Evolutionary conservation across 2,329 filamentous ascomycete species (phyloP), one percentile per base, ranked within the genome.

Genomic region (Biscogniauxia marginata): DNA sequence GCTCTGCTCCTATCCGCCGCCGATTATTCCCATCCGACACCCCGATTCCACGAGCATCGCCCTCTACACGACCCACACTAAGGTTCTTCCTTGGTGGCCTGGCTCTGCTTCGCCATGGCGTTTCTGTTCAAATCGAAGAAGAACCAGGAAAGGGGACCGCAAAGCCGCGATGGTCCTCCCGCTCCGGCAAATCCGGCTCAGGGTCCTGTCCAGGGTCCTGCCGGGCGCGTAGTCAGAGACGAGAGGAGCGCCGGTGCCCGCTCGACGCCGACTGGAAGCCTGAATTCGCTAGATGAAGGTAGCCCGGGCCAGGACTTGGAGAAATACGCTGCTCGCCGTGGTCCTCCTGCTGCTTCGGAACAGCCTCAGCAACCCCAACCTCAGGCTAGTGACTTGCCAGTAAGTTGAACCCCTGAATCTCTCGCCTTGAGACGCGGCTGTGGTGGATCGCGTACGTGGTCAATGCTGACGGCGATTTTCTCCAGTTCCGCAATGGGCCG

Each of bases 91-190:
- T 16, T 43, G 50, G 55, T 49, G 57, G 72, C 73, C 71, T 61
- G 73, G 68, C 70, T 68, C 66, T 71, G 69, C 74, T 67, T 69
- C 73, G 79, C 73, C 74, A 92, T 92, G 89, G 86, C 89, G 64
- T 92, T 92, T 74, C 81, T 92, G 60, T 92, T 92, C 79, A 91
- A 91, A 74, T 90, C 87, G 55, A 92, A 91, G 76, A 91, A 90
- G 75, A 82, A 84, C 70, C 86, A 88, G 73, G 85, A 87, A 66
- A 83, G 85, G 70, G 77, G 76, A 55, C 71, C 82, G 63, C 75
- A 78, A 52, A 82, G 77, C 70, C 81, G 83, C 69, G 83, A 85
- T 68, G 81, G 78, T 52, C 75, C 74, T 58, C 67, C 75, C 22
- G 73, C 72, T 52, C 77, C 79, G 6, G 78, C 79, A 67, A 77